These are phyloP conservation scores for Phytophthora podocarpi DNA, from an alignment of 352 stramenopile species.

Conservation along the genomic window DNA sequence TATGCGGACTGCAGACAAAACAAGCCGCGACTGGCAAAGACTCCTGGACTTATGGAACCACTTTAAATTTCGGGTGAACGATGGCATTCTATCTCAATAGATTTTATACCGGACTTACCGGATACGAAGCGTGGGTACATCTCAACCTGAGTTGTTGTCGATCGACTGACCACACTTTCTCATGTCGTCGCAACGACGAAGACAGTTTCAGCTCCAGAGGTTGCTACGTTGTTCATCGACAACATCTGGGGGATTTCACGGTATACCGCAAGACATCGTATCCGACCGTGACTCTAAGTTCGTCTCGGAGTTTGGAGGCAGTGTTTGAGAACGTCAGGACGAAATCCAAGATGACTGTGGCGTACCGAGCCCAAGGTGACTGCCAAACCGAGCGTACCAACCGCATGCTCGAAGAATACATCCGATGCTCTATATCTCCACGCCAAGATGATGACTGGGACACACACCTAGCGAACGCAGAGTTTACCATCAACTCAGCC, in stretches of 20 bases:
- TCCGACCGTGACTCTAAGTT: too few species aligned
- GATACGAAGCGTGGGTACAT: constrained; percentile 1
- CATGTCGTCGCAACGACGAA: constrained; percentile 10
- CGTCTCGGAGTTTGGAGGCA: too few species aligned
- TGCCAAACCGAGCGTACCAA: background rate
- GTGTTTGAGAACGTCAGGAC: too few species aligned
- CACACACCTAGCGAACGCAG: background rate
- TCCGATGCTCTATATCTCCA: background rate
- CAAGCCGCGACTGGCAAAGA: constrained; percentile 7
- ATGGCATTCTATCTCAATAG: constrained; percentile 14
- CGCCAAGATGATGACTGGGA: constrained; percentile 2
- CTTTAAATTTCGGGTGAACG: constrained; percentile 10
- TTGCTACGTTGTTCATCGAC: constrained; percentile 3
- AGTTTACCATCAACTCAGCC: background rate
- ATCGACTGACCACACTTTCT: constrained; percentile 3
- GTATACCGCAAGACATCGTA: background rate
- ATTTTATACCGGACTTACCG: constrained; percentile 12
- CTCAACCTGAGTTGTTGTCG: too few species aligned
- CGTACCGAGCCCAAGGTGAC: too few species aligned
- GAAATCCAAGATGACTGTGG: too few species aligned
- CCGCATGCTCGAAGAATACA: background rate
- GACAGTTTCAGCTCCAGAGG: background rate
- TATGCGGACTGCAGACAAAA: constrained; percentile 11
- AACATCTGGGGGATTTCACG: constrained; percentile 8
- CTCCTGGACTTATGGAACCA: constrained; percentile 2